Evolutionary conservation across 2,329 filamentous ascomycete genomes (phyloP).

Genomic region (Aspergillus amoenus): DNA sequence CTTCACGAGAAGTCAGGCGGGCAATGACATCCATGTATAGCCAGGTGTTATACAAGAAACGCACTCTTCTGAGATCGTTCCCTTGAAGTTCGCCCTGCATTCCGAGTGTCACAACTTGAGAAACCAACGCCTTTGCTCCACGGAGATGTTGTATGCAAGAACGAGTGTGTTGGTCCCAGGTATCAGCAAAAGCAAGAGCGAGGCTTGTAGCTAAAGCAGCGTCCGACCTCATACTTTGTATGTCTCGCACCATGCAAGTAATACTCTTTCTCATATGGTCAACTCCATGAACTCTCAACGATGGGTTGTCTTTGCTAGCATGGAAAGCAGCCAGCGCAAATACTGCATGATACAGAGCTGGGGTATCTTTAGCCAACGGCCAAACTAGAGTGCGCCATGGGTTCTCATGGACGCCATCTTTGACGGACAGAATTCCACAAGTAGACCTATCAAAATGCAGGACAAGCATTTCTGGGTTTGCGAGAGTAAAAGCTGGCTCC

Average conservation of each 20-base stretch:
- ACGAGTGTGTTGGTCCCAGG: conserved; percentile 68
- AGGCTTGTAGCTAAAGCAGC: conserved; percentile 69
- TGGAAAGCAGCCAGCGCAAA: conserved; percentile 70
- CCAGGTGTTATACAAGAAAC: conserved; percentile 70
- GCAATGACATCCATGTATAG: conserved; percentile 74
- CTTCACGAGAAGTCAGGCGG: conserved; percentile 62
- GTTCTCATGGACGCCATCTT: conserved; percentile 68
- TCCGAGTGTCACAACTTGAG: conserved; percentile 54
- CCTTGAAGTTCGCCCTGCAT: conserved; percentile 38
- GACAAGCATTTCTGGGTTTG: conserved; percentile 62
- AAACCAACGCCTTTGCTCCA: conserved; percentile 64
- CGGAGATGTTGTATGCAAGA: conserved; percentile 69
- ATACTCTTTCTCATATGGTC: conserved; percentile 69
- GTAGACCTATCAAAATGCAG: conserved; percentile 65
- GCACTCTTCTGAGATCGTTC: conserved; percentile 55
- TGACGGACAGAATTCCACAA: conserved; percentile 69
- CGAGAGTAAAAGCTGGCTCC: conserved; percentile 50
- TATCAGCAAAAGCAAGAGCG: conserved; percentile 67
- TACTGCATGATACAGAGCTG: conserved; percentile 67
- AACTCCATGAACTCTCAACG: conserved; percentile 62
- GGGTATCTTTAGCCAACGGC: conserved; percentile 64
- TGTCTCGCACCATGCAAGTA: conserved; percentile 56
- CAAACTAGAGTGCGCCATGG: conserved; percentile 71
- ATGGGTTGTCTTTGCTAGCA: conserved; percentile 57
- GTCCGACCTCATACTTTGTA: conserved; percentile 64